Evolutionary conservation across 345 rosid genomes (phyloP).

Genomic region (Aethionema arabicum): DNA sequence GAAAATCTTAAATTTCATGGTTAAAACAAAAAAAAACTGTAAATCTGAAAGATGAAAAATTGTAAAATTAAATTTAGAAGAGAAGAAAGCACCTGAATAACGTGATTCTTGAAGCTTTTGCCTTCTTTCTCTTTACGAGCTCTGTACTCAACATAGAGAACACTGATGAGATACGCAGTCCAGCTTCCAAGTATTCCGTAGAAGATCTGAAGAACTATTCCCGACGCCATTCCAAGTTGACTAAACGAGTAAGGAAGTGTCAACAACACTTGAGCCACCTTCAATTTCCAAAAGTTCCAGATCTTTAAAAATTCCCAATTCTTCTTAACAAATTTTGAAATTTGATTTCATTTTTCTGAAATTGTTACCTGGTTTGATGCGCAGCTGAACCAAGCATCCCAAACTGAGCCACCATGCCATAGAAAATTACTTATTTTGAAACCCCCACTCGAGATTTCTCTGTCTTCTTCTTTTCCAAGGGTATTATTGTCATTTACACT

Average conservation of each 20-base stretch:
- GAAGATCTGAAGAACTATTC: slow-evolving; percentile 80
- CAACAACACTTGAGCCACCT: slow-evolving; percentile 96
- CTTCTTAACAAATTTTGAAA: not conserved
- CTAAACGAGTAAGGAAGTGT: slow-evolving; percentile 98
- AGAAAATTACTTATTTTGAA: slow-evolving; percentile 62
- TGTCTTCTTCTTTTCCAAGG: slow-evolving; percentile 39
- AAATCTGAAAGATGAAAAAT: no score
- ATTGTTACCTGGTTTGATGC: slow-evolving; percentile 83
- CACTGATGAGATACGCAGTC: slow-evolving; percentile 99
- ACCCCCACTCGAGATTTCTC: slow-evolving; percentile 32
- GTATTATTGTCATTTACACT: slow-evolving; percentile 54
- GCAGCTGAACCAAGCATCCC: slow-evolving; percentile 99
- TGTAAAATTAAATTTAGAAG: not conserved
- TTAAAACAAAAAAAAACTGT: no score
- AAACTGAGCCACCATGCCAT: slow-evolving; percentile 98
- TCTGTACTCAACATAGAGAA: slow-evolving; percentile 88
- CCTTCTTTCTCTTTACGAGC: slow-evolving; percentile 93
- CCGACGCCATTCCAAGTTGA: slow-evolving; percentile 91
- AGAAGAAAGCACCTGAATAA: slow-evolving; percentile 56
- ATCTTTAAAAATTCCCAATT: not conserved
- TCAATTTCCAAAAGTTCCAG: not conserved
- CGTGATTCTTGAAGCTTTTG: slow-evolving; percentile 93
- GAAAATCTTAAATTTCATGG: no score
- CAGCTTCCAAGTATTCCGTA: slow-evolving; percentile 93
- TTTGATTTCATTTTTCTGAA: not conserved